These are phyloP conservation scores for Colletotrichum trifolii DNA, from an alignment of 2,329 filamentous ascomycete genomes.

Conservation along the genomic window DNA sequence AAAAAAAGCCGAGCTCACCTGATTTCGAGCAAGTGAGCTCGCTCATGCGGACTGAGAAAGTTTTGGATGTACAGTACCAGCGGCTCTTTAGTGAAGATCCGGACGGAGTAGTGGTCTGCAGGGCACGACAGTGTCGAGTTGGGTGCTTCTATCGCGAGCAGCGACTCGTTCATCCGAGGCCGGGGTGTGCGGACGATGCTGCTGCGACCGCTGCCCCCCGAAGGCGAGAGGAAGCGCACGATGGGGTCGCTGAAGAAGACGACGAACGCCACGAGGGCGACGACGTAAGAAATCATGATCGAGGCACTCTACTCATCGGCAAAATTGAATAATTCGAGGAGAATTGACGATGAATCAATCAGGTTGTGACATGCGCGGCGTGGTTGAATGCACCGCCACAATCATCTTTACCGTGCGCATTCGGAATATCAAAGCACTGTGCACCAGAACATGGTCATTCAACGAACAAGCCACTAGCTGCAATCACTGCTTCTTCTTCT, in stretches of 20 bases:
- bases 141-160: slow-evolving; percentile 59
- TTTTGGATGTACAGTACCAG: slow-evolving; percentile 65
- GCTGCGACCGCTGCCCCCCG: slow-evolving; percentile 40
- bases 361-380: background rate
- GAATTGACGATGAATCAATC: no score
- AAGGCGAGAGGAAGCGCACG: slow-evolving; percentile 48
- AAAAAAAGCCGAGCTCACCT: slow-evolving; percentile 51
- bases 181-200: slow-evolving; percentile 50
- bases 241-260: slow-evolving; percentile 59
- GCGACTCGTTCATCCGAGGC: slow-evolving; percentile 61
- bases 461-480: background rate
- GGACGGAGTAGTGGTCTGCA: slow-evolving; percentile 56
- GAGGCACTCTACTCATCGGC: background rate
- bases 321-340: no score
- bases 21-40: slow-evolving; percentile 59
- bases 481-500: slow-evolving; percentile 35
- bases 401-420: slow-evolving; percentile 10
- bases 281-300: slow-evolving; percentile 58
- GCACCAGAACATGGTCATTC: background rate
- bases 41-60: slow-evolving; percentile 59
- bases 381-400: slow-evolving; percentile 13
- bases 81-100: slow-evolving; percentile 61
- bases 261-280: slow-evolving; percentile 54
- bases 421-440: slow-evolving; percentile 7
- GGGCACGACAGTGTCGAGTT: slow-evolving; percentile 52